phyloP scores from a whole-genome alignment of 257 asterid genomes.

The Salvia miltiorrhiza region DNA sequence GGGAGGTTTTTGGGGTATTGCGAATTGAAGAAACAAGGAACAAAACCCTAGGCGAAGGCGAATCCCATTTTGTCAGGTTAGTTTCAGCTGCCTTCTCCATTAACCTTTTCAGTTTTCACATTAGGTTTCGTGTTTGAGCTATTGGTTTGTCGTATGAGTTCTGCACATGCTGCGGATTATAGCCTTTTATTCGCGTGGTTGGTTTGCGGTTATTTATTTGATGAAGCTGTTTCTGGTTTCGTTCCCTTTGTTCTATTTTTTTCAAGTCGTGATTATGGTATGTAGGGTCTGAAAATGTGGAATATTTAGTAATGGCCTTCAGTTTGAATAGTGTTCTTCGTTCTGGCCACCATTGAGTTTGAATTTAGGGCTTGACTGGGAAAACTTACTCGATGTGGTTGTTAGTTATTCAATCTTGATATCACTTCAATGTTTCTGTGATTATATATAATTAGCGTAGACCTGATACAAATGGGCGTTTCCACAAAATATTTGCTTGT shows the following conservation, averaged over 20 bases:
- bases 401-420: conserved; percentile 9
- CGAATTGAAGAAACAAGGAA: conserved; percentile 25
- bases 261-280: background rate
- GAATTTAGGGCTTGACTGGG: conserved; percentile 18
- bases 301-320: background rate
- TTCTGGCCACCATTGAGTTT: conserved; percentile 2
- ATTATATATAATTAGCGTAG: background rate
- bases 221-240: background rate
- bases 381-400: background rate
- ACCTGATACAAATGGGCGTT: conserved; percentile 10
- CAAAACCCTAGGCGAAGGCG: conserved; percentile 37
- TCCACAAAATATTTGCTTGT: background rate
- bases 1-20: background rate
- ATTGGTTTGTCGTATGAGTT: conserved; percentile 11
- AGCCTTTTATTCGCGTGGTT: conserved; percentile 18
- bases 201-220: background rate
- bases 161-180: conserved; percentile 1
- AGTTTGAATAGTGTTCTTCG: background rate
- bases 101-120: background rate
- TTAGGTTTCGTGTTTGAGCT: background rate
- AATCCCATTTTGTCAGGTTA: conserved; percentile 32
- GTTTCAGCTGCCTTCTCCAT: conserved; percentile 18
- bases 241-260: background rate
- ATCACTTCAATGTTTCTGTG: conserved; percentile 6
- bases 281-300: conserved; percentile 17